phyloP scores from a whole-genome alignment of 23 red algal genomes.

The Chondrus crispus region DNA sequence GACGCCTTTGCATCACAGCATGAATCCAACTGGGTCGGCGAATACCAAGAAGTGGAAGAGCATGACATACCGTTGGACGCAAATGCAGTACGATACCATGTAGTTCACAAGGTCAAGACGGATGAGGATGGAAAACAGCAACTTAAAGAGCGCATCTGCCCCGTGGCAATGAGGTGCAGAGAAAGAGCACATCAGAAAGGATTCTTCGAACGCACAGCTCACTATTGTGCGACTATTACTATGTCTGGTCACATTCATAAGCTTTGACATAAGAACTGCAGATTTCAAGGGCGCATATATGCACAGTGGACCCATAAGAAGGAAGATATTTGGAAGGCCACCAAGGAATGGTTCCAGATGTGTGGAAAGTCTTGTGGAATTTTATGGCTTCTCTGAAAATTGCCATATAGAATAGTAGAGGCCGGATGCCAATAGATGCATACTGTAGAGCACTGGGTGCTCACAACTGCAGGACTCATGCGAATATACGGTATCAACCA shows the following conservation, averaged over 20 bases:
- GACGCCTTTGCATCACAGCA: not conserved
- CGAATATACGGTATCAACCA: not conserved
- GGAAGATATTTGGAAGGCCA: not conserved
- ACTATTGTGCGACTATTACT: not conserved
- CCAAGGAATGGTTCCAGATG: not conserved
- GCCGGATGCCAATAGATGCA: not conserved
- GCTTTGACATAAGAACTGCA: not conserved
- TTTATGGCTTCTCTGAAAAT: not conserved
- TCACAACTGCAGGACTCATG: not conserved
- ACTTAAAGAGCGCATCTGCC: slow-evolving; percentile 22
- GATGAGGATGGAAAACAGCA: not conserved
- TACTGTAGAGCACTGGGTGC: not conserved
- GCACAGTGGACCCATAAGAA: not conserved
- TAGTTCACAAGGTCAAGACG: slow-evolving; percentile 4
- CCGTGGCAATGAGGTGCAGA: slow-evolving; percentile 28
- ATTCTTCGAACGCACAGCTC: slow-evolving; percentile 20
- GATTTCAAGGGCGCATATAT: slow-evolving; percentile 9
- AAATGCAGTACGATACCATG: not conserved
- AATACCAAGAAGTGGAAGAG: not conserved
- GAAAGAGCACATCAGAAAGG: slow-evolving; percentile 36
- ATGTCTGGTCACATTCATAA: not conserved
- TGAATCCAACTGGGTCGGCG: not conserved
- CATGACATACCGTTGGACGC: not conserved
- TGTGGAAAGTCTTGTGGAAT: not conserved
- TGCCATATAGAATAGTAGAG: not conserved